Conservation (phyloP, 2,329 filamentous ascomycete species). For the Aureobasidium sp. region DNA sequence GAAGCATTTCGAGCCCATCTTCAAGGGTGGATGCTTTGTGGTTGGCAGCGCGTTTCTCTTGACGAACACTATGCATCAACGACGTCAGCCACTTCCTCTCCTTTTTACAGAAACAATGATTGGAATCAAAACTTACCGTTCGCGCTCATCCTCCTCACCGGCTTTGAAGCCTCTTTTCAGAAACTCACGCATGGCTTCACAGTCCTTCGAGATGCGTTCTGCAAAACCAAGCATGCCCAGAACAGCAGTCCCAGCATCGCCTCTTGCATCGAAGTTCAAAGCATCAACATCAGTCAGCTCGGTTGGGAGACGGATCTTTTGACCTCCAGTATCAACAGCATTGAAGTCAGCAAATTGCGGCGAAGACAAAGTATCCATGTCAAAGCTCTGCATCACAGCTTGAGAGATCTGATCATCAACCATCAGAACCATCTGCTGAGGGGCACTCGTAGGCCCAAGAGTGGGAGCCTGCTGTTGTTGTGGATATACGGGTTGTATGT, state of each 20-base stretch:
- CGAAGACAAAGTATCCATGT: neutral
- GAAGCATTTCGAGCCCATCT: neutral
- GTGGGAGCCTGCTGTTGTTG: neutral
- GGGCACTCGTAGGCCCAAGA: neutral
- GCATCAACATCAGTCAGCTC: neutral
- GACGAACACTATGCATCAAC: neutral
- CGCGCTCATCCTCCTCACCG: neutral
- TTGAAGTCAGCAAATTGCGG: neutral
- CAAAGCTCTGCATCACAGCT: neutral
- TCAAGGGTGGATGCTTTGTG: neutral
- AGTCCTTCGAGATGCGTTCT: neutral
- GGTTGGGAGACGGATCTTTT: neutral
- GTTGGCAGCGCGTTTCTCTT: neutral
- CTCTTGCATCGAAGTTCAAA: neutral
- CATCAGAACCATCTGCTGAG: neutral
- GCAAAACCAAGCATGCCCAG: neutral
- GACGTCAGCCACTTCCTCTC: neutral
- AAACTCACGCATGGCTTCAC: neutral
- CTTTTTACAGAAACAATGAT: rapidly evolving
- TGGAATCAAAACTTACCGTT: neutral
- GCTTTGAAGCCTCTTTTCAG: neutral
- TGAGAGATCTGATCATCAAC: neutral
- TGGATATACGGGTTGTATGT: neutral
- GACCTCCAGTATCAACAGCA: neutral
- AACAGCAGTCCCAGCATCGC: neutral